phyloP scores from a whole-genome alignment of 2,329 filamentous ascomycete species.

The Aspergillus vadensis region DNA sequence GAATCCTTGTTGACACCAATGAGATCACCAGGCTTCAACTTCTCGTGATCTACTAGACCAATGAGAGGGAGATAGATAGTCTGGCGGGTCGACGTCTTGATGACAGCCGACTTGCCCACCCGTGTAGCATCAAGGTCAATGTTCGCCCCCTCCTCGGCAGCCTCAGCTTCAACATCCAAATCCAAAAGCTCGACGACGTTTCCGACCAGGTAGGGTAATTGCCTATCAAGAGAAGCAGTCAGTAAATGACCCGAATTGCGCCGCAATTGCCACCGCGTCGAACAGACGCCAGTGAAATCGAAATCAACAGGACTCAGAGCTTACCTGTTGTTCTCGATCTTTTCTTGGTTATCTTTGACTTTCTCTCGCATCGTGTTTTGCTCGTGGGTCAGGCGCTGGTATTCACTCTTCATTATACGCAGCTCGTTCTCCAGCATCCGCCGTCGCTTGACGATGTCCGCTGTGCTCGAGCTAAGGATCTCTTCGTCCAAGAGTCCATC shows the following conservation, averaged over 20 bases:
- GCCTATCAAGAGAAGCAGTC: constrained; percentile 55
- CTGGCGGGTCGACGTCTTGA: constrained; percentile 98
- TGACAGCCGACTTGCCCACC: constrained; percentile 96
- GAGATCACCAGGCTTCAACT: constrained; percentile 90
- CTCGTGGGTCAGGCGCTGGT: constrained; percentile 89
- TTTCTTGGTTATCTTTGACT: constrained; percentile 98
- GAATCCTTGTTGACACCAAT: constrained; percentile 99
- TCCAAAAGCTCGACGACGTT: constrained; percentile 98
- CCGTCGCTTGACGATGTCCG: constrained; percentile 89
- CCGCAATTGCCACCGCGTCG: constrained; percentile 9
- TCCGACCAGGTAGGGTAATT: constrained; percentile 96
- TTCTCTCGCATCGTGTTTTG: constrained; percentile 96
- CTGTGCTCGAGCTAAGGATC: constrained; percentile 87
- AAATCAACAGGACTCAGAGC: constrained; percentile 3
- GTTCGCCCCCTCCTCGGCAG: constrained; percentile 95
- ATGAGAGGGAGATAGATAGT: constrained; percentile 98
- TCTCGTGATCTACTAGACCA: constrained; percentile 91
- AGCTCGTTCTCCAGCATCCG: constrained; percentile 95
- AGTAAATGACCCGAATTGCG: background rate
- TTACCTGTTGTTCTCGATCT: constrained; percentile 98
- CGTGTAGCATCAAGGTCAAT: constrained; percentile 96
- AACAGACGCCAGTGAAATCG: constrained; percentile 2
- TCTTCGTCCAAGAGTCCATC: constrained; percentile 89
- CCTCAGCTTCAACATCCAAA: constrained; percentile 92
- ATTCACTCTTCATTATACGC: constrained; percentile 98